phyloP scores from a whole-genome alignment of 2,329 filamentous ascomycete genomes.

The Escovopsis sp. region DNA sequence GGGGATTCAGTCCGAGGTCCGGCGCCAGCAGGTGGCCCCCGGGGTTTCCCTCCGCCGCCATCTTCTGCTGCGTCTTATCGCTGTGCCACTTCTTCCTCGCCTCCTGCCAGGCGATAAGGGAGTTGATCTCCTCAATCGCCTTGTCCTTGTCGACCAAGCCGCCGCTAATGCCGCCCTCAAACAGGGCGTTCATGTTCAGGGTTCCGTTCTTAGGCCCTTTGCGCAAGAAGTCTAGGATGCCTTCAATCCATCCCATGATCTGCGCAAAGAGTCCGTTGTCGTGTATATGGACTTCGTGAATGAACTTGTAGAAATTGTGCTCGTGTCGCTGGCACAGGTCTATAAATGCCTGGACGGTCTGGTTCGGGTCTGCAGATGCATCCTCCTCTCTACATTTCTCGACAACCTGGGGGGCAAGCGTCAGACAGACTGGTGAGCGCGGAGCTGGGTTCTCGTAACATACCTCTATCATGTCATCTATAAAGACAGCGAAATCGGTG shows the following conservation, averaged over 20 bases:
- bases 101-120: conserved; percentile 84
- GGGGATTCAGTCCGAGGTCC: conserved; percentile 52
- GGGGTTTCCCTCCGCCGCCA: conserved; percentile 63
- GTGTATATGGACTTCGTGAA: conserved; percentile 93
- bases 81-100: conserved; percentile 95
- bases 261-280: conserved; percentile 94
- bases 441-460: conserved; percentile 6
- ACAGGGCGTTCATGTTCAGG: conserved; percentile 86
- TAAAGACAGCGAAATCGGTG: conserved; percentile 86
- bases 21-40: conserved; percentile 35
- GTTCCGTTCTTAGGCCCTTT: conserved; percentile 75
- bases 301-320: conserved; percentile 96
- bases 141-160: conserved; percentile 54
- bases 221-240: conserved; percentile 82
- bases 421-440: neutral
- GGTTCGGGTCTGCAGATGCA: conserved; percentile 87
- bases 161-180: conserved; percentile 60
- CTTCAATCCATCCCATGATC: conserved; percentile 94
- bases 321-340: conserved; percentile 91
- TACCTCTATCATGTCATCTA: conserved; percentile 82
- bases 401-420: conserved; percentile 34
- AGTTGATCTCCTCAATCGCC: conserved; percentile 67
- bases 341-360: conserved; percentile 96
- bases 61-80: conserved; percentile 96
- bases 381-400: conserved; percentile 57